Evolutionary conservation across 2,329 filamentous ascomycete species (phyloP).

Genomic region (Magnaporthiopsis incrustans): DNA sequence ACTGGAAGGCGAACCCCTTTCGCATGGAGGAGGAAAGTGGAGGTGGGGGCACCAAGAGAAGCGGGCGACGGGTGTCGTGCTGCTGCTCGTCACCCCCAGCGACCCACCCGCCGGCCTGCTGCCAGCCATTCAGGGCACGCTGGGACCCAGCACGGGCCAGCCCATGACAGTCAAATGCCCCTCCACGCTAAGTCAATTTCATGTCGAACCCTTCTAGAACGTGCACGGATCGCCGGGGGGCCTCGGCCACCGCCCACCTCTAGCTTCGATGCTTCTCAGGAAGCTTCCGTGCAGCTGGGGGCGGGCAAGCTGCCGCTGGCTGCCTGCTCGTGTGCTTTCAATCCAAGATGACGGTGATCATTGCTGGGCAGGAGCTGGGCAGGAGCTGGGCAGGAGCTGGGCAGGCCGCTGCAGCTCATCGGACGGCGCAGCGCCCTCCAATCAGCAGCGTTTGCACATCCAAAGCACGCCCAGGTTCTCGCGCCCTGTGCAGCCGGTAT

Average conservation of each 20-base stretch:
- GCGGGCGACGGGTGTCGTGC: background rate
- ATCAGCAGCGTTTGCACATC: background rate
- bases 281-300: constrained; percentile 16
- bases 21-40: constrained; percentile 2
- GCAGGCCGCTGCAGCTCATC: background rate
- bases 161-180: background rate
- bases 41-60: background rate
- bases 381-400: background rate
- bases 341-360: background rate
- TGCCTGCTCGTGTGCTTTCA: too few relatives aligned
- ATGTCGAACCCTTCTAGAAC: constrained; percentile 8
- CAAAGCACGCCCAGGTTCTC: background rate
- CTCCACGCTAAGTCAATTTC: constrained; percentile 1
- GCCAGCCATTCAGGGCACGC: background rate
- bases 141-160: constrained; percentile 6
- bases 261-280: constrained; percentile 12
- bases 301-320: background rate
- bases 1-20: constrained; percentile 8
- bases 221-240: constrained; percentile 14
- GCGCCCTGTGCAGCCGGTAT: background rate
- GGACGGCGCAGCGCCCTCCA: background rate
- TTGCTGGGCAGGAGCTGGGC: too few relatives aligned
- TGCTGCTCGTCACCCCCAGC: constrained; percentile 3
- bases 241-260: constrained; percentile 8
- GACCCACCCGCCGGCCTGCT: background rate